These are phyloP conservation scores for Blastomyces silverae DNA, from an alignment of 2,329 filamentous ascomycete genomes.

Conservation along the genomic window DNA sequence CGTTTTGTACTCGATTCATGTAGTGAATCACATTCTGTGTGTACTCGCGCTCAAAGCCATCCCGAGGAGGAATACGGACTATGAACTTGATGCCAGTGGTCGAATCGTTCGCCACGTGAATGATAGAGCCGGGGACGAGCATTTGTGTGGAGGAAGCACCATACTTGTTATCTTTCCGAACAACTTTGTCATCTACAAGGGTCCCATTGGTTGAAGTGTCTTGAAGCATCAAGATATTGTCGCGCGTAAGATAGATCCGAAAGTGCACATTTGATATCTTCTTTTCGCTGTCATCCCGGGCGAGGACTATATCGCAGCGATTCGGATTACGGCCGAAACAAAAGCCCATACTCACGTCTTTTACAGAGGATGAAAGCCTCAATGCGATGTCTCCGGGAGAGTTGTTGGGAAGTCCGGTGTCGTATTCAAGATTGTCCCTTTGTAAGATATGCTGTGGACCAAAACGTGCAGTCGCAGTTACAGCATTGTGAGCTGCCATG, in stretches of 20 bases:
- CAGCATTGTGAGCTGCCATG: conserved; percentile 62
- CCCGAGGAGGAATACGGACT: conserved; percentile 72
- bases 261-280: conserved; percentile 93
- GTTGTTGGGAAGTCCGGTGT: conserved; percentile 30
- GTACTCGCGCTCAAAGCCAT: conserved; percentile 62
- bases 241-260: conserved; percentile 81
- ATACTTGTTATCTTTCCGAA: conserved; percentile 49
- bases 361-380: conserved; percentile 66
- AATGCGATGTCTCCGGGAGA: conserved; percentile 60
- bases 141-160: conserved; percentile 50
- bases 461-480: conserved; percentile 49
- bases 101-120: conserved; percentile 56
- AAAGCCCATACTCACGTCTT: conserved; percentile 66
- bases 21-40: conserved; percentile 62
- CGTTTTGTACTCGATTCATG: conserved; percentile 42
- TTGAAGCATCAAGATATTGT: conserved; percentile 82
- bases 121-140: conserved; percentile 64
- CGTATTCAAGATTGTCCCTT: conserved; percentile 40
- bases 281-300: conserved; percentile 60
- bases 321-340: conserved; percentile 71
- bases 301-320: conserved; percentile 66
- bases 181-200: conserved; percentile 65
- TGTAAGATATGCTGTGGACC: conserved; percentile 58
- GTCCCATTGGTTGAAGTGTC: conserved; percentile 97
- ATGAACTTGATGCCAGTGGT: conserved; percentile 67